phyloP scores from a whole-genome alignment of 441 rosid genomes.

The Brassica hybrid region DNA sequence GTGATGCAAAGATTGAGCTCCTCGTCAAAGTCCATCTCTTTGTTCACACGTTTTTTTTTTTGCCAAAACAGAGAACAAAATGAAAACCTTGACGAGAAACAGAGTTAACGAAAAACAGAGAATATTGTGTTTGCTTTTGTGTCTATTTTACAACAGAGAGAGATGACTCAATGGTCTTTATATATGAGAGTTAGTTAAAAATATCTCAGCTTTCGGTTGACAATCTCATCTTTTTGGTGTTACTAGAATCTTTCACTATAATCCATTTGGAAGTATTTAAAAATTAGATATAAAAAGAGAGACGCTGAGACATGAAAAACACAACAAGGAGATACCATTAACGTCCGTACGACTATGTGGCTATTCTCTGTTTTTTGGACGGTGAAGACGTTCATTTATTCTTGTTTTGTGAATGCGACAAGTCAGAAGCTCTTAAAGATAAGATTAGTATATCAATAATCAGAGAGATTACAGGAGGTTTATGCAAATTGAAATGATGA shows the following conservation, averaged over 20 bases:
- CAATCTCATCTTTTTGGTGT: not conserved
- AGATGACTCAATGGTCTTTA: conserved; percentile 21
- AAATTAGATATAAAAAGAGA: not conserved
- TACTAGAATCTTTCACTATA: not conserved
- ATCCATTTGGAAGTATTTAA: not conserved
- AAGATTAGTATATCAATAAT: conserved; percentile 11
- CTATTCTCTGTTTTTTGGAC: conserved; percentile 38
- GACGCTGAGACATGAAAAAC: conserved; percentile 23
- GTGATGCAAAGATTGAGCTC: conserved; percentile 42
- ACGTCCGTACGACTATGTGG: conserved; percentile 42
- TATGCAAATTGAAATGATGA: conserved; percentile 3
- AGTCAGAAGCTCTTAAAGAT: conserved; percentile 16
- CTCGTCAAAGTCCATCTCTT: conserved; percentile 41
- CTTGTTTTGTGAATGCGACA: not conserved
- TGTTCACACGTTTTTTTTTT: not conserved
- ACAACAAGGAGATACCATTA: conserved; percentile 32
- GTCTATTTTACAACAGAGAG: not conserved
- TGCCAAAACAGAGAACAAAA: not conserved
- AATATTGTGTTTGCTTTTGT: conserved; percentile 12
- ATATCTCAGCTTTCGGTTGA: conserved; percentile 13
- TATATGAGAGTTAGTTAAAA: conserved; percentile 22
- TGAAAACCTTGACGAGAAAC: not conserved
- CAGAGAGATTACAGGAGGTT: not conserved
- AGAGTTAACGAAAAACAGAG: not conserved
- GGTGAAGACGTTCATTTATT: conserved; percentile 31